Evolutionary conservation across 73 alveolate species (phyloP), one percentile per base, ranked within the genome.

Genomic region (Breviolum minutum): DNA sequence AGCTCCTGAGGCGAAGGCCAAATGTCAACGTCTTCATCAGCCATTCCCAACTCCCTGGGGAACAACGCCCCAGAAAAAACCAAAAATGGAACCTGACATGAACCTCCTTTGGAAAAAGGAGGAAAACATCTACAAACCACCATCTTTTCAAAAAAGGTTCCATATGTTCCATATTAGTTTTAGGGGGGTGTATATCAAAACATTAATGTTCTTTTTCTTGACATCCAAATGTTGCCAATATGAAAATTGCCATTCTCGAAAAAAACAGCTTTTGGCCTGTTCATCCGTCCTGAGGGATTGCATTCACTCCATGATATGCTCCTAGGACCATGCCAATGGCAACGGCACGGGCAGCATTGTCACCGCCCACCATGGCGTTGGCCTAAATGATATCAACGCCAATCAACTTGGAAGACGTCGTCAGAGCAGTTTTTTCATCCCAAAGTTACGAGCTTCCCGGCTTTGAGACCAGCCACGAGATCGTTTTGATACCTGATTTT

Each of bases 281-380:
- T 4, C 29, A 9, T n/a, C 40, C 60, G 20, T 63, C 95, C 97
- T 92, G 87, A 20, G 98, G 98, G 83, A 92, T 92, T 63, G 98
- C 98, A n/a, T 63, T 76, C 54, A 63, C 90, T 11, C 98, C 95
- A 87, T 87, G 95, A 30, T 63, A 87, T 14, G 82, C 84, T 60
- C 96, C 96, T 22, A 90, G 87, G 63, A 92, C 98, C 89, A 92
- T n/a, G 24, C 99, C 99, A 20, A 94, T 79, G 73, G 85, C 99
- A 70, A 94, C 93, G 8, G 99, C 69, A 29, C 99, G 77, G 6
- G 94, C 83, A 7, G 99, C 99, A 79, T 94, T 94, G 93, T 94
- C 99, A 24, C 99, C 99, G n/a, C 99, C 99, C 24, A 94, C 99
- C 99, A 94, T 94, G 27, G 99, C 99, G n/a, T 94, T 94, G 71